These are phyloP conservation scores for Kazachstania taianensis DNA, from an alignment of 805 yeast genomes.

Conservation along the genomic window DNA sequence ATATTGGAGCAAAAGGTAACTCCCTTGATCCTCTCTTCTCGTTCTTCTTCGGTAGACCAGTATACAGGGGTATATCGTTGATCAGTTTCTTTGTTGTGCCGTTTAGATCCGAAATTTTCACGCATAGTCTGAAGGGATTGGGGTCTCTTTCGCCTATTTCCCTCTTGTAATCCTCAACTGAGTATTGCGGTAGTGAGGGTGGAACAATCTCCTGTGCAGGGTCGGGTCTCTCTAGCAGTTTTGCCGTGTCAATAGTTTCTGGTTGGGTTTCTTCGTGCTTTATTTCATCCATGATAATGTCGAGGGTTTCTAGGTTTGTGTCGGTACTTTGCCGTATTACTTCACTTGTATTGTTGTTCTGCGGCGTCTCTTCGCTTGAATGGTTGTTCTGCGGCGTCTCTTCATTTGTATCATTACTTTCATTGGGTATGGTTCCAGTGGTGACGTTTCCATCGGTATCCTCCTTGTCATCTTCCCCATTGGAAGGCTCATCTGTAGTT, in stretches of 20 bases:
- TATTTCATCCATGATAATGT: no score
- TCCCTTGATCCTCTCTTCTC: constrained; percentile 14
- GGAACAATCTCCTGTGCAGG: constrained; percentile 27
- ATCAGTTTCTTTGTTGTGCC: constrained; percentile 28
- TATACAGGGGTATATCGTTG: constrained; percentile 27
- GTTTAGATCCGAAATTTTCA: constrained; percentile 27
- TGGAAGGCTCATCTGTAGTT: not conserved
- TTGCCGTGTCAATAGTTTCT: constrained; percentile 30
- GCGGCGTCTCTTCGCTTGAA: no score
- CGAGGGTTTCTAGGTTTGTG: no score
- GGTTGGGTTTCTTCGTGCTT: no score
- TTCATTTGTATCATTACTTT: constrained; percentile 6
- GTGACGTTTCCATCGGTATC: constrained; percentile 1
- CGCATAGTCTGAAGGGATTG: constrained; percentile 28
- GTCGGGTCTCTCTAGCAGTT: constrained; percentile 27
- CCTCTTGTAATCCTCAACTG: constrained; percentile 23
- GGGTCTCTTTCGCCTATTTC: no score
- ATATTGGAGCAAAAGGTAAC: constrained; percentile 43
- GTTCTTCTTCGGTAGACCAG: constrained; percentile 24
- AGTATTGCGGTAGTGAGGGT: not conserved
- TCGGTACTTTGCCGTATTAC: no score
- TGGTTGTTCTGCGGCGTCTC: constrained; percentile 2
- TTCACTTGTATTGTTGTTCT: no score
- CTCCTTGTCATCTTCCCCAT: not conserved
- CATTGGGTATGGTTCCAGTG: not conserved